phyloP scores from a whole-genome alignment of 2,329 filamentous ascomycete genomes.

The Tolypocladium tropicale region DNA sequence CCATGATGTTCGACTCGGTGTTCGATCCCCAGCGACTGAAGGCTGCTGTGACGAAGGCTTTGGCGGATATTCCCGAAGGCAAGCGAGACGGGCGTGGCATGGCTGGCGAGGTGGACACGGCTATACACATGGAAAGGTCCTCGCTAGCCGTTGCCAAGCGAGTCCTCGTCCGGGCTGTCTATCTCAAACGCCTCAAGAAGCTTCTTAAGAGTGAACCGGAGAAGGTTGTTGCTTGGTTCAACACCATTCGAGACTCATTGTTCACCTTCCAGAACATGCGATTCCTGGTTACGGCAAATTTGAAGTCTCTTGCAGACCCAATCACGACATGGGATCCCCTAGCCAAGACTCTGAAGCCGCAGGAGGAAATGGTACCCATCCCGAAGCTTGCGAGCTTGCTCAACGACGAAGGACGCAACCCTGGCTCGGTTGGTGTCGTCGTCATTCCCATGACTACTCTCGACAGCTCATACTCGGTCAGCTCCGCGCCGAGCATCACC shows the following conservation, averaged over 20 bases:
- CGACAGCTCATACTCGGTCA: conserved; percentile 81
- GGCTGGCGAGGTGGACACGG: conserved; percentile 57
- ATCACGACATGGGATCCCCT: conserved; percentile 65
- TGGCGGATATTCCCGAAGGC: conserved; percentile 83
- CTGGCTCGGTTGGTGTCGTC: conserved; percentile 63
- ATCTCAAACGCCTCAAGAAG: conserved; percentile 76
- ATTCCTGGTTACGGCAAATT: conserved; percentile 71
- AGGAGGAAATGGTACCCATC: conserved; percentile 53
- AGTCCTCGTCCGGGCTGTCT: conserved; percentile 77
- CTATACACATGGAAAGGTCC: conserved; percentile 69
- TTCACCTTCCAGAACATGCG: conserved; percentile 82
- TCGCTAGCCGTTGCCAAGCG: conserved; percentile 69
- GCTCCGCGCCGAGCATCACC: conserved; percentile 62
- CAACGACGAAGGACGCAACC: conserved; percentile 61
- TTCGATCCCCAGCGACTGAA: conserved; percentile 64
- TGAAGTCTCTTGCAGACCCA: conserved; percentile 62
- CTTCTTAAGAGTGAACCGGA: conserved; percentile 69
- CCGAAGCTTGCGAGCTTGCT: conserved; percentile 61
- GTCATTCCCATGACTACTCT: conserved; percentile 86
- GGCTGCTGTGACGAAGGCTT: conserved; percentile 63
- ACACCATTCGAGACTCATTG: conserved; percentile 63
- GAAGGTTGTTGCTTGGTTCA: conserved; percentile 65
- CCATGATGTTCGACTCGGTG: conserved; percentile 78
- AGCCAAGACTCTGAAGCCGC: conserved; percentile 27
- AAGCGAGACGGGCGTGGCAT: conserved; percentile 75